These are phyloP conservation scores for Daldinia decipiens DNA, from an alignment of 495 filamentous ascomycete species.

Conservation along the genomic window DNA sequence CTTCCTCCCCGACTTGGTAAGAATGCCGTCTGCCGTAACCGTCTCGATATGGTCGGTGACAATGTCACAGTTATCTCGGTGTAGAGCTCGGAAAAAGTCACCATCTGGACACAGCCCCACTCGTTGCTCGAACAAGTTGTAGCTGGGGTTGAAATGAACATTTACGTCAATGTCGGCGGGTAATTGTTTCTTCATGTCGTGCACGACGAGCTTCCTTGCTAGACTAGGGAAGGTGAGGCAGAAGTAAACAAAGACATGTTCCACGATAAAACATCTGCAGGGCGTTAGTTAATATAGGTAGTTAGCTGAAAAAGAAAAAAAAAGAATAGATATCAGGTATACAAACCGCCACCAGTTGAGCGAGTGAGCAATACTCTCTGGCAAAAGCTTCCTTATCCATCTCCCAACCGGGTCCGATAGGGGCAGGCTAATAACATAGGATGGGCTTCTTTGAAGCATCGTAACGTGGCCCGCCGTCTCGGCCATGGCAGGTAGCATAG, in stretches of 20 bases:
- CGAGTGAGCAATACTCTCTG: slow-evolving; percentile 19
- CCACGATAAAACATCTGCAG: slow-evolving; percentile 29
- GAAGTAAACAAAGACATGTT: slow-evolving; percentile 47
- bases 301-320: too few species aligned
- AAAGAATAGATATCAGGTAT: slow-evolving; percentile 12
- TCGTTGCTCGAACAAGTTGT: slow-evolving; percentile 78
- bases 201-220: slow-evolving; percentile 59
- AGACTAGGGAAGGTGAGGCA: slow-evolving; percentile 60
- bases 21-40: slow-evolving; percentile 68
- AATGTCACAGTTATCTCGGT: slow-evolving; percentile 67
- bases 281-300: neutral
- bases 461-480: slow-evolving; percentile 62
- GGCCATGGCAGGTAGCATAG: slow-evolving; percentile 62
- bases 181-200: slow-evolving; percentile 60
- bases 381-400: slow-evolving; percentile 27
- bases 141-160: slow-evolving; percentile 75
- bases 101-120: slow-evolving; percentile 75
- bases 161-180: slow-evolving; percentile 66
- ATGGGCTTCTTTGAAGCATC: slow-evolving; percentile 67
- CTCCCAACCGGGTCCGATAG: slow-evolving; percentile 9
- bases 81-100: slow-evolving; percentile 75
- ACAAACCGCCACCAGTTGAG: slow-evolving; percentile 52
- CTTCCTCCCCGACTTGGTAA: slow-evolving; percentile 63
- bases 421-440: slow-evolving; percentile 67
- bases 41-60: slow-evolving; percentile 73